Evolutionary conservation across 148 eudicot genomes (phyloP).

Genomic region (Chenopodium suecicum): DNA sequence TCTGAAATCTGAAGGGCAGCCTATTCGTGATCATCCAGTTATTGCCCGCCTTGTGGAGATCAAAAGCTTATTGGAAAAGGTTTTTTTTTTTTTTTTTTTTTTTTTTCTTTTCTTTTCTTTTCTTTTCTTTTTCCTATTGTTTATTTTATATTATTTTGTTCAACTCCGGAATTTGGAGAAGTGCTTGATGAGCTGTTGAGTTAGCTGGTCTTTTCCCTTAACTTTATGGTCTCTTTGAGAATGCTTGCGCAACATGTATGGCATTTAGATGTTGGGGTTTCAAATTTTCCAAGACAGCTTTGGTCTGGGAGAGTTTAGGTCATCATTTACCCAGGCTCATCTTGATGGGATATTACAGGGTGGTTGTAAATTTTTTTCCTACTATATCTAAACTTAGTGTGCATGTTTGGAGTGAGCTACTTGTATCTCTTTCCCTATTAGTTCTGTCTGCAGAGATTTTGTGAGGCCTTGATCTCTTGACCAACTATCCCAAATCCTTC

Average conservation of each 20-base stretch:
- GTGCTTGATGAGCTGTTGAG: background rate
- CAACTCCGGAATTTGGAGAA: background rate
- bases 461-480: background rate
- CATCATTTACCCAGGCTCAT: background rate
- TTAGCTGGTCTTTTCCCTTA: background rate
- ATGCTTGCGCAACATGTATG: conserved; percentile 1
- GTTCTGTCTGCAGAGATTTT: background rate
- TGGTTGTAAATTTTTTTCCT: background rate
- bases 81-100: background rate
- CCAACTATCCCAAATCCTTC: background rate
- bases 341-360: background rate
- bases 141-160: background rate
- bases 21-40: conserved; percentile 94
- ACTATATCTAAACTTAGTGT: background rate
- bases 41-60: conserved; percentile 86
- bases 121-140: no score
- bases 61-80: conserved; percentile 82
- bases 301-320: background rate
- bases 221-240: background rate
- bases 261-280: background rate
- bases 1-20: conserved; percentile 90
- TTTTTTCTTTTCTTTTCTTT: no score
- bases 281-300: background rate
- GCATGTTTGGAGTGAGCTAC: background rate
- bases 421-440: background rate